Percentiles rank a stretch among this genome's conserved stretches.
Conservation (phyloP, 306 rosid genomes). For the Medicago lupulina region DNA sequence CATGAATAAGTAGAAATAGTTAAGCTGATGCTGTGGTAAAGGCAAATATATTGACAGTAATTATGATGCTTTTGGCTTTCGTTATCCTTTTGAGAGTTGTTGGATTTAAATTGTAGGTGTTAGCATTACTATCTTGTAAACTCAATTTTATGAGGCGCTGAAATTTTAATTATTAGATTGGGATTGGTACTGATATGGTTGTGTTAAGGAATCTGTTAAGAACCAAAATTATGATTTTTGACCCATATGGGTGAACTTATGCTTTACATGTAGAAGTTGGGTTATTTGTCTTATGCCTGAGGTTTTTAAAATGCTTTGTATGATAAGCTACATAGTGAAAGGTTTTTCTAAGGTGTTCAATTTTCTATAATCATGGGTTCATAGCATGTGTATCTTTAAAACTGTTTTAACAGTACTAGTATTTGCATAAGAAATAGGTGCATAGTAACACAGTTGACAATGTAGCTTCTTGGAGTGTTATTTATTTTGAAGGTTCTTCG, state of each 20-base stretch:
- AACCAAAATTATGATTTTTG: slow-evolving; percentile 20
- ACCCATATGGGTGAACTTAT: slow-evolving; percentile 1
- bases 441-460: slow-evolving; percentile 10
- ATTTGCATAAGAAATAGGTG: slow-evolving; percentile 19
- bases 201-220: slow-evolving; percentile 4
- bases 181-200: not conserved
- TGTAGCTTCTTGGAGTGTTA: slow-evolving; percentile 15
- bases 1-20: slow-evolving; percentile 18
- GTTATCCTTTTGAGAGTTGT: slow-evolving; percentile 10
- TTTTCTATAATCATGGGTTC: not conserved
- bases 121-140: not conserved
- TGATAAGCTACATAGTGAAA: slow-evolving; percentile 13
- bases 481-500: slow-evolving; percentile 15
- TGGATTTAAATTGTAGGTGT: not conserved
- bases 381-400: not conserved
- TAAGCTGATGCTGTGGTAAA: slow-evolving; percentile 21
- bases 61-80: slow-evolving; percentile 31
- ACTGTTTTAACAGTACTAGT: slow-evolving; percentile 17
- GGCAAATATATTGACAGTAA: slow-evolving; percentile 22
- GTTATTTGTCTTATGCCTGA: slow-evolving; percentile 19
- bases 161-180: slow-evolving; percentile 13
- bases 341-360: slow-evolving; percentile 27
- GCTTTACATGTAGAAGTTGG: slow-evolving; percentile 14
- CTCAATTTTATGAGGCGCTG: not conserved
- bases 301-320: not conserved